Base-by-base conservation (phyloP, 2,329 filamentous ascomycete species). In the Xylariaceae sp. region DNA sequence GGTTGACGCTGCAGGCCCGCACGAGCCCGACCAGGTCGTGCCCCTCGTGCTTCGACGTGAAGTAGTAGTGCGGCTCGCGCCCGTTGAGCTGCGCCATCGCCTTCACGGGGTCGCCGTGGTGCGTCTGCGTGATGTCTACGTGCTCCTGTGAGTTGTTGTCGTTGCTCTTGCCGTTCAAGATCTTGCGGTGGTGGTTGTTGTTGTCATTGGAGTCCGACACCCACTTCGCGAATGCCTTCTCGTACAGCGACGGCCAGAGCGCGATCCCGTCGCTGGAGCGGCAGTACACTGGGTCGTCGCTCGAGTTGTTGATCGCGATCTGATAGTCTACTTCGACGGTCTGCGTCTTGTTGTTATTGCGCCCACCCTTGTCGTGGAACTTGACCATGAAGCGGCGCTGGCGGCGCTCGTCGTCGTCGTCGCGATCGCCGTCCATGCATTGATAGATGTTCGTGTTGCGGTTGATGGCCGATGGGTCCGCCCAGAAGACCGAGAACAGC, bases 171-270 rank as follows among this genome's bases (percentile, higher is more conserved):
- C 29, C 47, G 39, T 13, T 32, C 27, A 10, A 10, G 13, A 10
- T 33, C 24, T 30, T 27, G 15, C n/a, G 5, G 18, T 8, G 3
- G 26, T 36, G 21, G 23, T 20, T 10, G 27, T 23, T 29, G 49
- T 58, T 29, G 23, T 42, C 27, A 27, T 53, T 39, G 58, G 54
- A 54, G 16, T 58, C 57, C 9, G 65, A 70, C 57, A 76, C 67
- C 75, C 75, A 78, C 65, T 75, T 75, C 60, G 75, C 67, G 51
- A 77, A 78, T 11, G 75, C 75, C 70, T 78, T 78, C 68, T 78
- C 75, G 64, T 77, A 77, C 37, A 77, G 67, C 21, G 71, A 65
- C 1, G 75, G 75, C 75, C 75, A 77, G 54, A 76, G 69, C 58
- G 76, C 73, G 53, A 68, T 67, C 11, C 69, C 70, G 59, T 74